These are phyloP conservation scores for Amanita brunnescens DNA, from an alignment of 768 basidiomycete genomes.

Conservation along the genomic window DNA sequence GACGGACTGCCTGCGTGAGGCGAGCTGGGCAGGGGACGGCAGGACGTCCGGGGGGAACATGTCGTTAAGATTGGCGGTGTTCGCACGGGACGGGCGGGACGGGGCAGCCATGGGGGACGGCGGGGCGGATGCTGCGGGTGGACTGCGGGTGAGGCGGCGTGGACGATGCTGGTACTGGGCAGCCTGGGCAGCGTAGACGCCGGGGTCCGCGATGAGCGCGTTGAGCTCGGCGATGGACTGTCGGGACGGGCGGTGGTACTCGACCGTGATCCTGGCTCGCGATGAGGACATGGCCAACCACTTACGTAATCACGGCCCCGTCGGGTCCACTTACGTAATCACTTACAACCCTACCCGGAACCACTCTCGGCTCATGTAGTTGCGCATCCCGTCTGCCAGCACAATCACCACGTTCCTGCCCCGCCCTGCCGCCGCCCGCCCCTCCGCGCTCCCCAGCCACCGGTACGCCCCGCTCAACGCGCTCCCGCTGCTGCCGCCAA, in stretches of 20 bases:
- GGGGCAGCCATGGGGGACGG: slow-evolving; percentile 44
- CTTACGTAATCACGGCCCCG: no score
- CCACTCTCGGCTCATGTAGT: slow-evolving; percentile 94
- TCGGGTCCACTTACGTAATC: no score
- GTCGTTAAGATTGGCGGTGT: slow-evolving; percentile 76
- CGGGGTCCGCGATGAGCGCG: slow-evolving; percentile 57
- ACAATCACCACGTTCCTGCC: slow-evolving; percentile 86
- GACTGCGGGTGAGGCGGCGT: no score
- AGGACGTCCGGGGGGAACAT: slow-evolving; percentile 63
- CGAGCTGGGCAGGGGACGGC: slow-evolving; percentile 30
- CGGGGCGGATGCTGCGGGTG: no score
- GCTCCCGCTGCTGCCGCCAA: slow-evolving; percentile 92
- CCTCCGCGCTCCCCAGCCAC: slow-evolving; percentile 70
- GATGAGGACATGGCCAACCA: slow-evolving; percentile 32
- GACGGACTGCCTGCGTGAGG: slow-evolving; percentile 44
- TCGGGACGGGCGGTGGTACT: slow-evolving; percentile 67
- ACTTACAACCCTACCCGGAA: no score
- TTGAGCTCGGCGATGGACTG: slow-evolving; percentile 74
- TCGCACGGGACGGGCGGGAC: slow-evolving; percentile 74
- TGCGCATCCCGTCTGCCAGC: slow-evolving; percentile 85
- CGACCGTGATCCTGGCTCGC: slow-evolving; percentile 58
- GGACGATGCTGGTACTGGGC: no score
- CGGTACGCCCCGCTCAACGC: slow-evolving; percentile 67
- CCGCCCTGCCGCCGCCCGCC: slow-evolving; percentile 48
- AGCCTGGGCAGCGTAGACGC: slow-evolving; percentile 46